Percentiles rank a stretch among this genome's conserved stretches.
These are phyloP conservation scores for Wickerhamomyces alni DNA, from an alignment of 805 yeast genomes.

Conservation along the genomic window DNA sequence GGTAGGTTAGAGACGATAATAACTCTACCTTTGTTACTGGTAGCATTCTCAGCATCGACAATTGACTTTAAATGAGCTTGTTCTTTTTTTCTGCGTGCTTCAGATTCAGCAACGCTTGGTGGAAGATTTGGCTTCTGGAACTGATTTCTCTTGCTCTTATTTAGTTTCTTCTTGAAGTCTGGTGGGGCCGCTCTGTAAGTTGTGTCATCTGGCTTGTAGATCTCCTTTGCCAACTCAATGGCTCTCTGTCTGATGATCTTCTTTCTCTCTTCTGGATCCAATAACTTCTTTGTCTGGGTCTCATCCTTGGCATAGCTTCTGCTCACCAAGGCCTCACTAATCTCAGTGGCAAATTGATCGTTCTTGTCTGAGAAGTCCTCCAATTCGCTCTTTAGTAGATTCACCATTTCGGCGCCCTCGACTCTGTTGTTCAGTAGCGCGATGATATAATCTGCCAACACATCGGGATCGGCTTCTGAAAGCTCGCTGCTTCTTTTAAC, in stretches of 20 bases:
- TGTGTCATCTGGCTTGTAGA: slow-evolving; percentile 9
- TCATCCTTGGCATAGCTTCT: slow-evolving; percentile 7
- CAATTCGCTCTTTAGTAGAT: slow-evolving; percentile 28
- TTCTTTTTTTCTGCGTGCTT: slow-evolving; percentile 6
- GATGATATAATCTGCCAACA: slow-evolving; percentile 38
- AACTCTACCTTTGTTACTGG: slow-evolving; percentile 6
- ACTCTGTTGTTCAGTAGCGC: slow-evolving; percentile 34
- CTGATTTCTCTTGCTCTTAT: background rate
- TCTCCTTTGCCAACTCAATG: slow-evolving; percentile 6
- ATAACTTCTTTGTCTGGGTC: background rate
- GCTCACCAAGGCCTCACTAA: slow-evolving; percentile 22
- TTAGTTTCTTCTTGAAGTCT: slow-evolving; percentile 3
- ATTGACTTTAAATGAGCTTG: slow-evolving; percentile 4
- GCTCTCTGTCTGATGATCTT: slow-evolving; percentile 6
- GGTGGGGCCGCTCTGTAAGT: slow-evolving; percentile 7
- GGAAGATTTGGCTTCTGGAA: background rate
- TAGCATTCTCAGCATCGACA: background rate
- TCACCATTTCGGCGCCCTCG: slow-evolving; percentile 27
- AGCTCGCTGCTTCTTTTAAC: slow-evolving; percentile 13
- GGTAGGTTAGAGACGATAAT: slow-evolving; percentile 40
- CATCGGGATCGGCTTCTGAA: slow-evolving; percentile 36
- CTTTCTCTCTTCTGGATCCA: slow-evolving; percentile 4
- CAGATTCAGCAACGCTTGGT: background rate
- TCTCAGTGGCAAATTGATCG: slow-evolving; percentile 16
- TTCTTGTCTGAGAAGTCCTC: slow-evolving; percentile 33